Evolutionary conservation across 345 rosid genomes (phyloP).

Genomic region (Salix purpurea): DNA sequence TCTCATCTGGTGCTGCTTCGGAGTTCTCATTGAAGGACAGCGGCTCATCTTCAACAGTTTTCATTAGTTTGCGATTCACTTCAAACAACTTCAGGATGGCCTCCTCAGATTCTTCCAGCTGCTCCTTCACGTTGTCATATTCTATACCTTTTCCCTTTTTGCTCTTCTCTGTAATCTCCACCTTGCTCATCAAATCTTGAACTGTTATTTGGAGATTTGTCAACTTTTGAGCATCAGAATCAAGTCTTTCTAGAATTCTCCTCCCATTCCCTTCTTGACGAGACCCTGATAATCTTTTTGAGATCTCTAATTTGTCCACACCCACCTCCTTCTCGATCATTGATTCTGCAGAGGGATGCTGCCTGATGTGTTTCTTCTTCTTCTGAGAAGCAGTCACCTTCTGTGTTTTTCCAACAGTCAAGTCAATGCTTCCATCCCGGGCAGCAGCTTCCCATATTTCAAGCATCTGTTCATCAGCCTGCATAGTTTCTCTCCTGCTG

Average conservation of each 20-base stretch:
- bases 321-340: slow-evolving; percentile 61
- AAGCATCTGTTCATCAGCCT: slow-evolving; percentile 49
- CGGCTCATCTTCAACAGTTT: slow-evolving; percentile 47
- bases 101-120: slow-evolving; percentile 75
- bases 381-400: slow-evolving; percentile 15
- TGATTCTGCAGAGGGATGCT: slow-evolving; percentile 47
- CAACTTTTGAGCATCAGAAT: slow-evolving; percentile 83
- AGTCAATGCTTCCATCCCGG: slow-evolving; percentile 41
- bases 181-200: slow-evolving; percentile 73
- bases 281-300: slow-evolving; percentile 51
- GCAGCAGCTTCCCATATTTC: slow-evolving; percentile 52
- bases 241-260: slow-evolving; percentile 81
- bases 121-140: slow-evolving; percentile 61
- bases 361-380: slow-evolving; percentile 37
- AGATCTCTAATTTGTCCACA: slow-evolving; percentile 70
- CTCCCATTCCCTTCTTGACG: slow-evolving; percentile 50
- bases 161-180: slow-evolving; percentile 55
- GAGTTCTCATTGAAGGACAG: slow-evolving; percentile 44
- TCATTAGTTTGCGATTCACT: slow-evolving; percentile 49
- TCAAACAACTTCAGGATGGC: slow-evolving; percentile 57
- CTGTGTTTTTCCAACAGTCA: slow-evolving; percentile 42
- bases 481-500: slow-evolving; percentile 60
- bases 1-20: slow-evolving; percentile 40
- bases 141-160: slow-evolving; percentile 63
- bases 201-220: slow-evolving; percentile 71